Base-by-base conservation (phyloP, 2,329 filamentous ascomycete genomes). In the Cladosporium sp. region DNA sequence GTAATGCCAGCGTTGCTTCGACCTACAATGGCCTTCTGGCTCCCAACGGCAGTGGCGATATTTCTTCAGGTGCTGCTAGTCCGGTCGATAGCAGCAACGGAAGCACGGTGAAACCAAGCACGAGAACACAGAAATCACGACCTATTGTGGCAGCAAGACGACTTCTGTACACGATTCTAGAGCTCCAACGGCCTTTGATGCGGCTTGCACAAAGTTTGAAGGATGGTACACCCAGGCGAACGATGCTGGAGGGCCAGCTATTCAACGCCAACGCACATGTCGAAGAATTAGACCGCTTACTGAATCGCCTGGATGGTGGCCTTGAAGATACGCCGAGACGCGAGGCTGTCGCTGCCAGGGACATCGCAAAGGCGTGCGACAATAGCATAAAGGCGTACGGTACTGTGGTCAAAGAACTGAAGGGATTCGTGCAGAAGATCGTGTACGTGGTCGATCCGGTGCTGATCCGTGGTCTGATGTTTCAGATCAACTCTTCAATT, bases 381-480 rank as follows among this genome's bases (percentile, higher is more conserved):
- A 78, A 74, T 20, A 80, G 77, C 60, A 75, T 83, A 42, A 75
- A 74, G 62, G 75, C 75, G 24, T 82, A 81, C 62, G 74, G 72
- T 13, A 74, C 78, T 60, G 75, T 83, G 34, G 74, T 74, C 39
- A 74, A 75, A 35, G 77, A 80, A 58, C 67, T 83, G 45, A 76
- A 76, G 51, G 74, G 77, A 50, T 77, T 74, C 45, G 70, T 77
- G 22, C 70, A 72, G 45, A 81, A 80, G 58, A 80, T 83, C 34
- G 75, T 82, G n/a, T 73, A 78, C 47, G 77, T 80, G 49, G 78
- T 78, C 3, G 82, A 86, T 62, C 74, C 79, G 6, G 78, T 80
- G 57, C 81, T 84, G 61, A 72, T 86, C 52, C 80, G 83, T 24
- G 83, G 79, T 15, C 74, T 85, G 42, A 77, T 87, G 71, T 75